phyloP scores from a whole-genome alignment of 2,329 filamentous ascomycete genomes.

The Sordariomycetes sp. region DNA sequence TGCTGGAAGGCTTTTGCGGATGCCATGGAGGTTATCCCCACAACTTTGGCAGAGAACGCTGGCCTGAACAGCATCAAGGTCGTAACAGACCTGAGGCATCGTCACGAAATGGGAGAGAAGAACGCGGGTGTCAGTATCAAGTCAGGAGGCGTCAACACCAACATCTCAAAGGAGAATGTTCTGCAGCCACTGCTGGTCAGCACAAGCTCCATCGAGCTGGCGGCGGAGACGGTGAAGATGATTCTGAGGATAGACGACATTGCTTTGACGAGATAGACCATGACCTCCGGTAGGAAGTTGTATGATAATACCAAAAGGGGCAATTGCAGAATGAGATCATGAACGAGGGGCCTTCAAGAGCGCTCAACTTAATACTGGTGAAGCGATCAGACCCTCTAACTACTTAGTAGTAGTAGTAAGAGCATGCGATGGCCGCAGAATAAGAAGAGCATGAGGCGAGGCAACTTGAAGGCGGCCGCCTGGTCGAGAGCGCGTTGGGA shows the following conservation, averaged over 20 bases:
- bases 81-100: conserved; percentile 87
- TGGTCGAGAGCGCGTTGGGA: no score
- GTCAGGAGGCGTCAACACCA: conserved; percentile 90
- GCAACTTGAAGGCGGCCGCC: no score
- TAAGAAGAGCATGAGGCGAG: no score
- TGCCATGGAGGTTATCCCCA: conserved; percentile 93
- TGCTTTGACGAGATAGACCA: conserved; percentile 47
- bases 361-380: no score
- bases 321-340: conserved; percentile 1
- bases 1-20: conserved; percentile 99
- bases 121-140: conserved; percentile 98
- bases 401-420: no score
- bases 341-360: no score
- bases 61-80: conserved; percentile 98
- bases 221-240: conserved; percentile 98
- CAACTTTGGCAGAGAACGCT: conserved; percentile 93
- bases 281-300: conserved; percentile 17
- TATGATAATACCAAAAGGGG: conserved; percentile 24
- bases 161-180: conserved; percentile 95
- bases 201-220: conserved; percentile 94
- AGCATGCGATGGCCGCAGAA: no score
- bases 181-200: conserved; percentile 92
- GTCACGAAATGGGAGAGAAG: conserved; percentile 89
- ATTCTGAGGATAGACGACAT: conserved; percentile 61
- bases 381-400: no score